A percentile compares a stretch with the other conserved stretches of the same genome.
Conservation (phyloP, 139 green algal genomes). For the Chlorella ohadii region DNA sequence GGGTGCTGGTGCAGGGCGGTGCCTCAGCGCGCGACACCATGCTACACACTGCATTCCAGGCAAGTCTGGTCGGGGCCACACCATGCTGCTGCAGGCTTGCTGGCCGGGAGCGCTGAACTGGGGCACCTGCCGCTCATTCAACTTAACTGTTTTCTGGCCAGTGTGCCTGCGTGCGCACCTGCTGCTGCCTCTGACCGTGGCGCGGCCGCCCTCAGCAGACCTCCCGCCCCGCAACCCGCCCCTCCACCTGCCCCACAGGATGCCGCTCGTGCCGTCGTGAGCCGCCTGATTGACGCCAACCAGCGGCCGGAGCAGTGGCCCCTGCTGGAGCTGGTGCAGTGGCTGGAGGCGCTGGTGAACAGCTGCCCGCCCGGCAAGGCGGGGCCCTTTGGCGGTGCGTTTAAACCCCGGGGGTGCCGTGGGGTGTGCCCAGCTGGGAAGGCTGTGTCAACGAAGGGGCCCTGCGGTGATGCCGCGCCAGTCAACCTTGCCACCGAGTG, state of each 20-base stretch:
- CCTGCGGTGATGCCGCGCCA: too few species aligned
- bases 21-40: neutral
- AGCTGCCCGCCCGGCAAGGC: too few species aligned
- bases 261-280: neutral
- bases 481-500: too few species aligned
- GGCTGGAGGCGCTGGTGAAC: slow-evolving; percentile 13
- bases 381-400: neutral
- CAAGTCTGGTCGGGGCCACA: slow-evolving; percentile 11
- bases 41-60: slow-evolving; percentile 36
- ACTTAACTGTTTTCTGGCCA: too few species aligned
- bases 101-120: too few species aligned
- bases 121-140: neutral
- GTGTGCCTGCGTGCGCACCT: too few species aligned
- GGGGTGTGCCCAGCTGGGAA: neutral
- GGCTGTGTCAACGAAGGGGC: too few species aligned
- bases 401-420: too few species aligned
- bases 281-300: slow-evolving; percentile 13
- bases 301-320: neutral
- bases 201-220: neutral
- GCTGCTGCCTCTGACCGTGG: too few species aligned
- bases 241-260: neutral
- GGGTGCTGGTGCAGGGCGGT: slow-evolving; percentile 26
- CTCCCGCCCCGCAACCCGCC: neutral
- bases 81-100: too few species aligned
- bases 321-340: neutral